Base-by-base conservation (phyloP, 1,284 basidiomycete genomes). In the Cutaneotrichosporon curvatum region DNA sequence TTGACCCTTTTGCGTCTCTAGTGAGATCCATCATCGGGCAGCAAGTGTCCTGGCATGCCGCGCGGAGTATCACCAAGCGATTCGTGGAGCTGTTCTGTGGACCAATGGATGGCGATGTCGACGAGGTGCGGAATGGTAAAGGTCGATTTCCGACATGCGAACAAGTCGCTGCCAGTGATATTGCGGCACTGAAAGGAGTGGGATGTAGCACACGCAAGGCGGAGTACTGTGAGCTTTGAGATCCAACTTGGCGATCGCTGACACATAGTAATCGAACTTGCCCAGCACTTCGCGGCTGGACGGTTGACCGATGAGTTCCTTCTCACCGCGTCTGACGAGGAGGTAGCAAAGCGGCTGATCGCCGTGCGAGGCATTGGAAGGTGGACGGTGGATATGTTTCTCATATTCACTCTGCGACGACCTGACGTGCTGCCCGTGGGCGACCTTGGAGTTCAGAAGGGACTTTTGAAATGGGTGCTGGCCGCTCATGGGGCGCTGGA, bases 41-140 rank as follows among this genome's bases (percentile, higher is more conserved):
- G 69, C 89, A 96, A 69, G 90, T 96, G 34, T 88, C 85, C 0
- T 92, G 87, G 87, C 71, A 85, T 25, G 90, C 90, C 4, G 91
- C 91, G 0, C 77, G 84, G 32, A 82, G 86, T 4, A 89, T 95
- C 44, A 81, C 78, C n/a, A 83, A 88, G 68, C 82, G 79, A 48
- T 95, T 96, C 65, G 75, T 81, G 35, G 77, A 84, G 33, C 70
- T 87, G 15, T 91, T 81, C 64, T 80, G 86, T 55, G 80, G 80
- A 21, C 25, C 25, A 12, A 7, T 7, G 25, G 41, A 43, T 4
- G 45, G 49, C 4, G 55, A n/a, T 4, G 38, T 37, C 1, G 42
- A 40, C 11, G 40, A 47, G 18, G 14, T 14, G 15, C 38, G 42
- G n/a, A 35, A 50, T 8, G 50, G 50, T 4, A 53, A 59, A 35